phyloP scores from a whole-genome alignment of 106 monocot genomes.

The Platanthera zijinensis region DNA sequence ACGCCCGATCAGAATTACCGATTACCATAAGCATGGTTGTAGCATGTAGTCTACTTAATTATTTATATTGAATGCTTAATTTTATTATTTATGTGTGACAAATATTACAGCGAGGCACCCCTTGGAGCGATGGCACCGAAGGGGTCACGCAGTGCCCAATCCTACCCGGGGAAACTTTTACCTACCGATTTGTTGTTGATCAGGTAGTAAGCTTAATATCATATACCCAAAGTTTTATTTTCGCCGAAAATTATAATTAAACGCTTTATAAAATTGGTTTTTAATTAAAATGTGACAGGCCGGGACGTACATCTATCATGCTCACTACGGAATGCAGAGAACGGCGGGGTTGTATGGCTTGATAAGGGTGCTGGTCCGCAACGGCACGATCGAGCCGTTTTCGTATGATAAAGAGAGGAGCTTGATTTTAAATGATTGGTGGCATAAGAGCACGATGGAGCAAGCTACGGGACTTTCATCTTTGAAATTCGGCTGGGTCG shows the following conservation, averaged over 20 bases:
- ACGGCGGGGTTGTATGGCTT: conserved; percentile 64
- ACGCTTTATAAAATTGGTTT: background rate
- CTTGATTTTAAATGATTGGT: conserved; percentile 80
- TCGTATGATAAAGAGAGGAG: conserved; percentile 51
- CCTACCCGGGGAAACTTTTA: conserved; percentile 62
- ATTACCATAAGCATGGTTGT: too few relatives aligned
- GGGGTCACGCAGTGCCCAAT: conserved; percentile 88
- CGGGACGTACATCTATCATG: conserved; percentile 84
- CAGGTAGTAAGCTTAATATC: conserved; percentile 24
- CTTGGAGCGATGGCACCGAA: conserved; percentile 75
- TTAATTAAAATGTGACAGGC: conserved; percentile 21
- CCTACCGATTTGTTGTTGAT: conserved; percentile 74
- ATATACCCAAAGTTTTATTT: background rate
- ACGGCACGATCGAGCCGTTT: conserved; percentile 52
- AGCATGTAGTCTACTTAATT: background rate
- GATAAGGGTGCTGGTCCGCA: conserved; percentile 39
- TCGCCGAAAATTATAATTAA: background rate
- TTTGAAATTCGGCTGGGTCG: conserved; percentile 42
- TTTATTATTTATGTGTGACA: background rate
- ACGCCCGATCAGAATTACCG: too few relatives aligned
- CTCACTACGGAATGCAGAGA: conserved; percentile 86
- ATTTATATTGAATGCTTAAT: background rate
- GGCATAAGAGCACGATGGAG: conserved; percentile 79
- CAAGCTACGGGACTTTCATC: conserved; percentile 43
- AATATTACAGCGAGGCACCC: conserved; percentile 52